Evolutionary conservation across 768 basidiomycete species (phyloP).

Genomic region (Thelephora ganbajun): DNA sequence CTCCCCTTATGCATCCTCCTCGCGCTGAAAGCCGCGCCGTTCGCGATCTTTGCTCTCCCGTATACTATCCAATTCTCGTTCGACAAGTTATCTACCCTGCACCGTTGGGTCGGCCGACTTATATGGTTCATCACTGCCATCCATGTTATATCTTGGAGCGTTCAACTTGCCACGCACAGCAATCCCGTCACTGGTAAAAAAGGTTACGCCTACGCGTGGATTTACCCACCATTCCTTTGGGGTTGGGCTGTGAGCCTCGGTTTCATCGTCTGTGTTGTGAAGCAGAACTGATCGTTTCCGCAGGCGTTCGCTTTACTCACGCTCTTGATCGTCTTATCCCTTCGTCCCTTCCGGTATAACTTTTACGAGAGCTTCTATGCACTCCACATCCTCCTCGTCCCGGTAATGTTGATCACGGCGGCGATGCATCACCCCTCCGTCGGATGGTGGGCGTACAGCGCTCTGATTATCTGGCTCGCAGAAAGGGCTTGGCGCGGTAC

Average conservation of each 20-base stretch:
- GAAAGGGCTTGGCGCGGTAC: conserved; percentile 45
- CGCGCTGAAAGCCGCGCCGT: conserved; percentile 58
- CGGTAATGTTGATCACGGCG: conserved; percentile 43
- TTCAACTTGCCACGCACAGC: conserved; percentile 43
- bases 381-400: conserved; percentile 47
- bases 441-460: conserved; percentile 55
- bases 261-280: conserved; percentile 1
- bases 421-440: conserved; percentile 57
- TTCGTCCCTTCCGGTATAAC: conserved; percentile 32
- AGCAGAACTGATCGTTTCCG: neutral
- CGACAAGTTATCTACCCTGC: conserved; percentile 62
- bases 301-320: conserved; percentile 48
- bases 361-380: conserved; percentile 57
- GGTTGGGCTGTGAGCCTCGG: conserved; percentile 36
- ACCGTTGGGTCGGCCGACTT: conserved; percentile 58
- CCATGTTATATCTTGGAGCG: conserved; percentile 57
- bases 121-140: conserved; percentile 48
- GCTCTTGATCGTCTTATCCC: conserved; percentile 34
- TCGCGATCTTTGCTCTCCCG: conserved; percentile 55
- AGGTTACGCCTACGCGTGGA: conserved; percentile 39
- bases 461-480: conserved; percentile 45
- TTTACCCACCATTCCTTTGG: conserved; percentile 46
- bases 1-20: conserved; percentile 58
- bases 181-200: conserved; percentile 25
- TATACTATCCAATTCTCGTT: conserved; percentile 52